A percentile compares a stretch with the other conserved stretches of the same genome.
These are phyloP conservation scores for Vigna reflexopilosa DNA, from an alignment of 306 rosid species.

Conservation along the genomic window DNA sequence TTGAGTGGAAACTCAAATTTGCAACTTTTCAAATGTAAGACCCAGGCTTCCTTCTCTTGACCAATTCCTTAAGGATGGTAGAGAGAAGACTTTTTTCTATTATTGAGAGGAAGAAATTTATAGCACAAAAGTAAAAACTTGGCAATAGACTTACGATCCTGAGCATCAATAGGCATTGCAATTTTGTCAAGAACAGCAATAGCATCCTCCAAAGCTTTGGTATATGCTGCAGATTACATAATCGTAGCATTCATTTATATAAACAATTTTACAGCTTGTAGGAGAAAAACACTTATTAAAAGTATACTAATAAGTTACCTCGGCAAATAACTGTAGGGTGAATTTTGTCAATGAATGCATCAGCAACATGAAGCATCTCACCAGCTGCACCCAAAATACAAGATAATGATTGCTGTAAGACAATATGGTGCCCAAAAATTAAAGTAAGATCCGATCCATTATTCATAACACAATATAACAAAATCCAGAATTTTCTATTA, in stretches of 20 bases:
- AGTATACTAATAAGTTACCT: constrained; percentile 55
- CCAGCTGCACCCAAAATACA: constrained; percentile 70
- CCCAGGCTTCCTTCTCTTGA: not conserved
- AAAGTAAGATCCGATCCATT: not conserved
- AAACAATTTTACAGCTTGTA: constrained; percentile 19
- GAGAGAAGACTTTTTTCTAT: constrained; percentile 15
- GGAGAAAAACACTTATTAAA: constrained; percentile 8
- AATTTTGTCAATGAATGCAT: constrained; percentile 86
- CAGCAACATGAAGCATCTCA: constrained; percentile 99
- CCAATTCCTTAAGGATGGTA: not conserved
- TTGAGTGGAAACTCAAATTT: not conserved
- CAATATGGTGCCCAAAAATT: not conserved
- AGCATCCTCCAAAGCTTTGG: constrained; percentile 97
- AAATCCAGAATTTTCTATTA: constrained; percentile 14
- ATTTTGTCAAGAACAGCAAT: constrained; percentile 89
- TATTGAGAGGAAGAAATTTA: not conserved
- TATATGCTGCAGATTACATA: constrained; percentile 71
- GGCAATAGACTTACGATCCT: constrained; percentile 76
- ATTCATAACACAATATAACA: constrained; percentile 13
- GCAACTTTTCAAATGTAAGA: not conserved
- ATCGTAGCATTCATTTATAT: constrained; percentile 23
- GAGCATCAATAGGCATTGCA: constrained; percentile 82
- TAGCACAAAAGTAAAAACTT: not conserved
- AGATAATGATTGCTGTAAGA: constrained; percentile 25
- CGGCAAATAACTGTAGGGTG: constrained; percentile 99